Percentiles rank a stretch among this genome's conserved stretches.
These are phyloP conservation scores for Ascochyta fabae DNA, from an alignment of 2,329 filamentous ascomycete genomes.

Conservation along the genomic window DNA sequence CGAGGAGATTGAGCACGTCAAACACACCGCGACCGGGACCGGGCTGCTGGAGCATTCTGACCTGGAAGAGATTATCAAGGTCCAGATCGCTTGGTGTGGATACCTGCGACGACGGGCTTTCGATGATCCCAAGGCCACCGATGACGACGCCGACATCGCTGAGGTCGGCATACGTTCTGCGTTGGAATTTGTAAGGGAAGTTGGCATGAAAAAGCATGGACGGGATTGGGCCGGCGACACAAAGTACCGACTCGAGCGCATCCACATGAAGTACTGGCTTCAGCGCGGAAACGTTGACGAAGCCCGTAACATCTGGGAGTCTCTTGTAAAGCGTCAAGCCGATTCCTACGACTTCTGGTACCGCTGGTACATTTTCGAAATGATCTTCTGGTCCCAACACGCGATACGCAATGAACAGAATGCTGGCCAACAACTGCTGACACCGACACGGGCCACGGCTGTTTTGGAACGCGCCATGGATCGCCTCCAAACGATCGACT, in stretches of 20 bases:
- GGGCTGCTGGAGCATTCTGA: slow-evolving; percentile 84
- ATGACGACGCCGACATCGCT: slow-evolving; percentile 81
- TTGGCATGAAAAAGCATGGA: slow-evolving; percentile 79
- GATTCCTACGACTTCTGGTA: slow-evolving; percentile 94
- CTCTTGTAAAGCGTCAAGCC: slow-evolving; percentile 70
- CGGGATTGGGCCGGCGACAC: slow-evolving; percentile 80
- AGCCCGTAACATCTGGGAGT: slow-evolving; percentile 79
- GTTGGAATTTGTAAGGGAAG: slow-evolving; percentile 79
- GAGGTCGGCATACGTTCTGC: slow-evolving; percentile 88
- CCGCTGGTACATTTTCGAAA: slow-evolving; percentile 90
- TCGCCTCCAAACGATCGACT: slow-evolving; percentile 68
- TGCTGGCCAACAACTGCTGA: slow-evolving; percentile 57
- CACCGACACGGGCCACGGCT: slow-evolving; percentile 74
- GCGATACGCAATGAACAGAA: slow-evolving; percentile 59
- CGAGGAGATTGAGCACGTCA: slow-evolving; percentile 83
- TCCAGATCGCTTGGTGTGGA: slow-evolving; percentile 93
- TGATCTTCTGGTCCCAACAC: slow-evolving; percentile 71
- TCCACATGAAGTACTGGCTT: slow-evolving; percentile 89
- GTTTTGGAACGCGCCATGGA: slow-evolving; percentile 76
- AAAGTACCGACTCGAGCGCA: slow-evolving; percentile 85
- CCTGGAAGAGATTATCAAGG: slow-evolving; percentile 85
- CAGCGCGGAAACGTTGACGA: slow-evolving; percentile 79
- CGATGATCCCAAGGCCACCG: slow-evolving; percentile 70
- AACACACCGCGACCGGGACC: slow-evolving; percentile 88
- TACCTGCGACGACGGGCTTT: slow-evolving; percentile 89